Base-by-base conservation (phyloP, 306 rosid species). In the Comarum palustre region DNA sequence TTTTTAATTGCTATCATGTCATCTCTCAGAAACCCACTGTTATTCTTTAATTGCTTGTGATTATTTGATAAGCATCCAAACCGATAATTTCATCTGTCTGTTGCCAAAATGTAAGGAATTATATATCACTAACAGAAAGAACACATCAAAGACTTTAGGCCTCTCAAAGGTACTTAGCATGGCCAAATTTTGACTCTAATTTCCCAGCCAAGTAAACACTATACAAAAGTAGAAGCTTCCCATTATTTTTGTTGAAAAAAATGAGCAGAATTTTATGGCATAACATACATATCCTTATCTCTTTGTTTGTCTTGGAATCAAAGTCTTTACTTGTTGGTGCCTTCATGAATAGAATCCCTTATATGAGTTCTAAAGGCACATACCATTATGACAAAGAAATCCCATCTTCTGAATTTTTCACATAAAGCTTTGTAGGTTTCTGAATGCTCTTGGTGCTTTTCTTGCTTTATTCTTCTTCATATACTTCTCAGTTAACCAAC, bases 381-480 rank as follows among this genome's bases (percentile, higher is more conserved):
- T 43, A 68, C 73, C 68, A 66, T 81, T 75, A 66, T 73, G 87
- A 83, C 78, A 73, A 66, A 68, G 73, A 84, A 87, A 83, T 80
- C 78, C 83, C 69, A 73, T 83, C 79, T 82, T 70, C 62, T 71
- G 31, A 70, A 64, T 62, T 75, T 76, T 79, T 67, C 75, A 42
- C 58, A 74, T 25, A 70, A 77, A 66, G 76, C 81, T 82, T 80
- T 77, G 79, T 82, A 77, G 79, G 82, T 85, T 81, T 81, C 80
- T 43, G 78, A 77, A 84, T 85, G 83, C 80, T 61, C 63, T 36
- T 17, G 54, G 24, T 45, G 69, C 80, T 62, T 77, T 63, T 68
- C 75, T 78, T 80, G 84, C 95, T 91, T 89, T 89, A 83, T 84
- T 89, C 91, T 78, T 75, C 82, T 27, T 24, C 77, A 51, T 74